Percentiles rank a stretch among this genome's conserved stretches.
phyloP scores from a whole-genome alignment of 805 yeast species.

The Ogataea corticis region DNA sequence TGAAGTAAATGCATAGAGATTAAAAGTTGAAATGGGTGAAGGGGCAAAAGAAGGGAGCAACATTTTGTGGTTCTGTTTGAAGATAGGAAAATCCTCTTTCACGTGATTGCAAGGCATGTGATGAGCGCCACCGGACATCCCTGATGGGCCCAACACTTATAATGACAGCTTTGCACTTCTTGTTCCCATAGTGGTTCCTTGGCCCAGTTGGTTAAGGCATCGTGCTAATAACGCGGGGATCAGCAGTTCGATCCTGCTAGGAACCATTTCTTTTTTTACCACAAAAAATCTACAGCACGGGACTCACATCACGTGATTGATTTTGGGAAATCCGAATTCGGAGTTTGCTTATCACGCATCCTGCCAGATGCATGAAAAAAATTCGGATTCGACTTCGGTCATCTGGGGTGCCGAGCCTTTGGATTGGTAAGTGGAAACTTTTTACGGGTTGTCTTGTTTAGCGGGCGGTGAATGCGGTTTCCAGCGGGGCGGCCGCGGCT shows the following conservation, averaged over 20 bases:
- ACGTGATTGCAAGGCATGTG: too few relatives aligned
- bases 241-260: constrained; percentile 89
- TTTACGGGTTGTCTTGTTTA: background rate
- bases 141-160: too few relatives aligned
- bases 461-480: constrained; percentile 1
- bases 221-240: constrained; percentile 53
- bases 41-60: too few relatives aligned
- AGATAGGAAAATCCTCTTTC: too few relatives aligned
- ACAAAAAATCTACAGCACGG: background rate
- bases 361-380: background rate
- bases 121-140: too few relatives aligned
- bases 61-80: too few relatives aligned
- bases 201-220: constrained; percentile 47
- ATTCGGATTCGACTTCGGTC: constrained; percentile 25
- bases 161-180: too few relatives aligned
- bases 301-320: background rate
- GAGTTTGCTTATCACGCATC: constrained; percentile 10
- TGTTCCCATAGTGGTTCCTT: constrained; percentile 30
- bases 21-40: too few relatives aligned
- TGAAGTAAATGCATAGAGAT: too few relatives aligned
- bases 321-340: constrained; percentile 20
- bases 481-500: background rate
- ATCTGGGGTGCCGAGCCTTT: constrained; percentile 1
- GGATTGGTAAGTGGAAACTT: constrained; percentile 3
- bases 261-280: constrained; percentile 51